A percentile compares a stretch with the other conserved stretches of the same genome.
phyloP scores from a whole-genome alignment of 2,329 filamentous ascomycete species.

The Coniochaeta prunicola region DNA sequence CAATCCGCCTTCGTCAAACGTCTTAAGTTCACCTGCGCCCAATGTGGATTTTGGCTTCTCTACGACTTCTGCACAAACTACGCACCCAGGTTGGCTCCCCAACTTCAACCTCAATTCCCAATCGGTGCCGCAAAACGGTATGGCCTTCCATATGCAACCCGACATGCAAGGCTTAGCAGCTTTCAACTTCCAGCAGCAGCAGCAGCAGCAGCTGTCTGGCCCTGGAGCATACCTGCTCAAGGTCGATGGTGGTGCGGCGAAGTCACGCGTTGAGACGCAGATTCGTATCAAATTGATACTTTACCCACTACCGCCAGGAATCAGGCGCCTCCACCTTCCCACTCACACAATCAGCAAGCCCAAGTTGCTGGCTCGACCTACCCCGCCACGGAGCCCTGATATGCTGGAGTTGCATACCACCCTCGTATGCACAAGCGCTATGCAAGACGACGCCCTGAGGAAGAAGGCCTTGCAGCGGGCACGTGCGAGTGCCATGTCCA shows the following conservation, averaged over 20 bases:
- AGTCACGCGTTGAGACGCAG: slow-evolving; percentile 93
- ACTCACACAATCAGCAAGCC: slow-evolving; percentile 90
- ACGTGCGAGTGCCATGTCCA: slow-evolving; percentile 32
- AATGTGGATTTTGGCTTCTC: slow-evolving; percentile 26
- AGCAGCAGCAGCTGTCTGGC: background rate
- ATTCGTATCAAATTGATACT: slow-evolving; percentile 82
- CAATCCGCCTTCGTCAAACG: slow-evolving; percentile 40
- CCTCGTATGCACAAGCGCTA: slow-evolving; percentile 87
- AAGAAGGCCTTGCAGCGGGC: slow-evolving; percentile 59
- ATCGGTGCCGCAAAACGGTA: background rate
- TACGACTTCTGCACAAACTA: background rate
- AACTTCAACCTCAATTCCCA: background rate
- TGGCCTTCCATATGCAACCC: slow-evolving; percentile 18
- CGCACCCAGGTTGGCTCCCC: background rate
- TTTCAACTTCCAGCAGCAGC: background rate
- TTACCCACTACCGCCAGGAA: slow-evolving; percentile 64
- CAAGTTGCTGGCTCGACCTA: slow-evolving; percentile 74
- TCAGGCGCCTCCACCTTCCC: slow-evolving; percentile 78
- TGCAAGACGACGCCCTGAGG: slow-evolving; percentile 63
- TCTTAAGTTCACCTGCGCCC: slow-evolving; percentile 42
- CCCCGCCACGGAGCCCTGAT: slow-evolving; percentile 58
- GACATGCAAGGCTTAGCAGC: slow-evolving; percentile 16
- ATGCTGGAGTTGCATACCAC: slow-evolving; percentile 73
- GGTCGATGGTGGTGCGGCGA: slow-evolving; percentile 62
- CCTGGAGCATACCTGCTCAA: slow-evolving; percentile 31